phyloP scores from a whole-genome alignment of 2,329 filamentous ascomycete genomes.

The Lasiodiplodia hormozganensis region DNA sequence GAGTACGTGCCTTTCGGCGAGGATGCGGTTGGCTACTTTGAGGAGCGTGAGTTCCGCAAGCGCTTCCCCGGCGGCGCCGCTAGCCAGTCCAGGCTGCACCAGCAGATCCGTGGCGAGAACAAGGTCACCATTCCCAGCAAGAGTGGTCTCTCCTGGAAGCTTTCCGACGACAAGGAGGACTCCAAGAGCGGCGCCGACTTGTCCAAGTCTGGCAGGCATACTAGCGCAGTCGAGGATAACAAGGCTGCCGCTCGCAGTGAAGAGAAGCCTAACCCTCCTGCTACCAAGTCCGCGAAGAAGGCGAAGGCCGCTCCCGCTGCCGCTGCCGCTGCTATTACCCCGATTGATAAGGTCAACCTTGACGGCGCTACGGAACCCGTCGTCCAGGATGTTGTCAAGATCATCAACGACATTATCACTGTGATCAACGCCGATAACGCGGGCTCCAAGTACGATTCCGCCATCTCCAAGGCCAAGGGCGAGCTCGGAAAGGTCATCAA shows the following conservation, averaged over 20 bases:
- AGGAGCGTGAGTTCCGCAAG: constrained; percentile 91
- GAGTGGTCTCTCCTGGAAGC: constrained; percentile 83
- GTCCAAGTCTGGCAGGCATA: constrained; percentile 61
- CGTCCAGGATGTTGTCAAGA: constrained; percentile 91
- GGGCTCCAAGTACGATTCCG: constrained; percentile 75
- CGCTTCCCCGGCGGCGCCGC: constrained; percentile 66
- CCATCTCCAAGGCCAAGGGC: constrained; percentile 84
- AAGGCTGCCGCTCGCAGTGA: constrained; percentile 43
- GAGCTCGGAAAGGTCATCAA: constrained; percentile 79
- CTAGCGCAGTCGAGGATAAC: constrained; percentile 61
- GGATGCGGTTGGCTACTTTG: constrained; percentile 91
- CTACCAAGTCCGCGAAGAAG: constrained; percentile 31
- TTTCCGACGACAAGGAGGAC: constrained; percentile 64
- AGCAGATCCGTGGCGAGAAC: constrained; percentile 63
- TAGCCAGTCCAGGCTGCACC: constrained; percentile 50
- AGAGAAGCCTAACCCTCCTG: constrained; percentile 35
- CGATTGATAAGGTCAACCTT: constrained; percentile 80
- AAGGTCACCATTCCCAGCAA: constrained; percentile 84
- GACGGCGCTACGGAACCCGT: constrained; percentile 81
- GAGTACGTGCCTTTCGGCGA: constrained; percentile 96
- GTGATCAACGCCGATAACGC: constrained; percentile 89
- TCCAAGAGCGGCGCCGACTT: constrained; percentile 45
- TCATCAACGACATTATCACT: constrained; percentile 94
- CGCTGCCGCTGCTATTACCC: constrained; percentile 49
- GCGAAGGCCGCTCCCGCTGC: constrained; percentile 35